Percentiles rank a stretch among this genome's conserved stretches.
Conservation (phyloP, 176 grass and related monocot species). For the Zizania latifolia region DNA sequence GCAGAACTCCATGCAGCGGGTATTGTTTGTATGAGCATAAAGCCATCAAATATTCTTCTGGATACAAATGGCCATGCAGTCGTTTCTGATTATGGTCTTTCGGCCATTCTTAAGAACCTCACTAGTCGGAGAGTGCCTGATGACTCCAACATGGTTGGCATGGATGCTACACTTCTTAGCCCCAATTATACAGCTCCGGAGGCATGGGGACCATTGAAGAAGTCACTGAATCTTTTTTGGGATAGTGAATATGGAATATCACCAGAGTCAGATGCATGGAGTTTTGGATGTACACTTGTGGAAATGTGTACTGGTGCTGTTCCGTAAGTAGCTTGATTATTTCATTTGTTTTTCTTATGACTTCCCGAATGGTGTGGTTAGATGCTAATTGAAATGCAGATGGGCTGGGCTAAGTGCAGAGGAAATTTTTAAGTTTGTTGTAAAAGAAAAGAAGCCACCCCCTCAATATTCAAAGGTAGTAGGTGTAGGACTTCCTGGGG, state of each 20-base stretch:
- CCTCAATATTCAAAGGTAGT: constrained; percentile 98
- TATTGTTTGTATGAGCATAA: constrained; percentile 99
- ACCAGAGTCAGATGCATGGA: constrained; percentile 96
- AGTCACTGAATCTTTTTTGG: constrained; percentile 71
- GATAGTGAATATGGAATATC: constrained; percentile 80
- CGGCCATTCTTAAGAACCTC: constrained; percentile 86
- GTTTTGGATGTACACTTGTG: constrained; percentile 97
- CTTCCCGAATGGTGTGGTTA: constrained; percentile 33
- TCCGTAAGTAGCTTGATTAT: constrained; percentile 76
- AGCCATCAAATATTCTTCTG: constrained; percentile 96
- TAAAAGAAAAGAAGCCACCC: constrained; percentile 81
- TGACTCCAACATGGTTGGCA: constrained; percentile 52
- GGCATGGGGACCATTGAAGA: constrained; percentile 91
- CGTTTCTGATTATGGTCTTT: constrained; percentile 94
- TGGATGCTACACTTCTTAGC: constrained; percentile 78
- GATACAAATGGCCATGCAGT: constrained; percentile 62
- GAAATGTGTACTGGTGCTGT: constrained; percentile 99
- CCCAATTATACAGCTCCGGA: constrained; percentile 97
- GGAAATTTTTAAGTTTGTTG: constrained; percentile 77
- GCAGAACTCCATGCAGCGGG: constrained; percentile 91
- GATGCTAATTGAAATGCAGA: constrained; percentile 66
- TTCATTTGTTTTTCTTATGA: constrained; percentile 40
- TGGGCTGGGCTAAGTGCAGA: constrained; percentile 92
- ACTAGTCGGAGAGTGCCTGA: constrained; percentile 58
- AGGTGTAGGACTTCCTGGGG: constrained; percentile 91